Base-by-base conservation (phyloP, 2,329 filamentous ascomycete genomes). In the Sarocladium brachiariae region DNA sequence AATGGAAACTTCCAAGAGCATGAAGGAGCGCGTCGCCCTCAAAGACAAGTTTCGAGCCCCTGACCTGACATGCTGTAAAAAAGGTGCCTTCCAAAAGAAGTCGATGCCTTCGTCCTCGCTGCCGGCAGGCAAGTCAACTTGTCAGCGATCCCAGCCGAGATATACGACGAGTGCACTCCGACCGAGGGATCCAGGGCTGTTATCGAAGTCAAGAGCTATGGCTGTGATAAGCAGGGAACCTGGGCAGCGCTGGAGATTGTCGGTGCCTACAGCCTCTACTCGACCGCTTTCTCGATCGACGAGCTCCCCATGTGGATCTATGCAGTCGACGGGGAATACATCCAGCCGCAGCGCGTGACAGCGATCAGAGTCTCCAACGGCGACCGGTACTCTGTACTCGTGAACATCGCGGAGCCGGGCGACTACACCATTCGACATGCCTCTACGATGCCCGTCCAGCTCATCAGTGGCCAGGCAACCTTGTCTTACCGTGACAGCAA, bases 161-260 rank as follows among this genome's bases (percentile, higher is more conserved):
- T 73, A 5, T 76, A 76, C 51, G 63, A 70, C 9, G 67, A 64
- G 14, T 83, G 80, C 58, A 65, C 64, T 2, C 62, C 73, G 1
- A 74, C 73, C n/a, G 55, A 70, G 3, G 74, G 72, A 1, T 57
- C 64, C 0, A 59, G 60, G 0, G 73, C 76, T 25, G 64, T 73
- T 8, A 68, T 81, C 53, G 56, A 65, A 1, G 69, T 72, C 51
- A 30, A 30, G 27, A 30, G 27, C 48, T 56, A 30, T 30, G 27
- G 27, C 27, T 30, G 27, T 30, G 27, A 13, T 13, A 30, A 13
- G 7, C 27, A 59, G 4, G 58, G 63, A 13, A 63, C 64, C 31
- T 83, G 78, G 77, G 58, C 73, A 0, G 75, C 76, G 7, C 62
- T 83, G 11, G 73, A 81, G 54, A 58, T 81, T n/a, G 71, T 83